phyloP scores from a whole-genome alignment of 2,329 filamentous ascomycete species.

The Sporothrix globosa region DNA sequence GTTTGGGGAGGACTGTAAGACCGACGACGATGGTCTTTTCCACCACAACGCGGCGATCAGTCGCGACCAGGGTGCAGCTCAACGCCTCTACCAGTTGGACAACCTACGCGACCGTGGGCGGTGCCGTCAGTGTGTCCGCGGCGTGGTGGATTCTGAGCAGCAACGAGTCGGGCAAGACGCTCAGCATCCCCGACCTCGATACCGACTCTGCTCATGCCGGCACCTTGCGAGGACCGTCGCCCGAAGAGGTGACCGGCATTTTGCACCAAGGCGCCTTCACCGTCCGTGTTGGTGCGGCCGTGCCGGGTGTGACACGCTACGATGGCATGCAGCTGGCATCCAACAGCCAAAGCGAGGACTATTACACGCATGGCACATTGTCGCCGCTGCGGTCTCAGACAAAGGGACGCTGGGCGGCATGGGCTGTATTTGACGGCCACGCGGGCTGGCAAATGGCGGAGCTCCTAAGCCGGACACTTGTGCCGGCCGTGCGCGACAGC shows the following conservation, averaged over 20 bases:
- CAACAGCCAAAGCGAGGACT: slow-evolving; percentile 97
- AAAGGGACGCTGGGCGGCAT: slow-evolving; percentile 86
- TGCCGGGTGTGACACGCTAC: slow-evolving; percentile 80
- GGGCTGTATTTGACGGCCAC: slow-evolving; percentile 99
- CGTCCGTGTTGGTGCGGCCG: not conserved
- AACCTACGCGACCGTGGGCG: not conserved
- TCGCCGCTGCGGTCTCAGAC: slow-evolving; percentile 68
- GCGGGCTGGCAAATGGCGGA: slow-evolving; percentile 98
- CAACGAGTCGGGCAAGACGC: not conserved
- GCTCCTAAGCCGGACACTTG: slow-evolving; percentile 87
- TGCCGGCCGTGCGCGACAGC: slow-evolving; percentile 89
- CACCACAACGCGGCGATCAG: not conserved
- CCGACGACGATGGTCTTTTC: not conserved
- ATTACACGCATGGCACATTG: slow-evolving; percentile 97
- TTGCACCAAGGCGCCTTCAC: not conserved
- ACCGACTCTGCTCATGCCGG: not conserved
- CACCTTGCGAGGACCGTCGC: not conserved
- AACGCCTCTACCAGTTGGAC: not conserved
- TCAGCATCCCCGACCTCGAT: not conserved
- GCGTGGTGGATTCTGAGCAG: not conserved
- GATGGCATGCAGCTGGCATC: slow-evolving; percentile 93
- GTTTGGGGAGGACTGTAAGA: not conserved
- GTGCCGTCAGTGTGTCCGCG: not conserved
- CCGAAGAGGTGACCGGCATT: not conserved
- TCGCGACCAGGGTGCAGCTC: not conserved